Percentiles rank a stretch among this genome's conserved stretches.
Conservation (phyloP, 2,329 filamentous ascomycete species). For the Claviceps paspali region DNA sequence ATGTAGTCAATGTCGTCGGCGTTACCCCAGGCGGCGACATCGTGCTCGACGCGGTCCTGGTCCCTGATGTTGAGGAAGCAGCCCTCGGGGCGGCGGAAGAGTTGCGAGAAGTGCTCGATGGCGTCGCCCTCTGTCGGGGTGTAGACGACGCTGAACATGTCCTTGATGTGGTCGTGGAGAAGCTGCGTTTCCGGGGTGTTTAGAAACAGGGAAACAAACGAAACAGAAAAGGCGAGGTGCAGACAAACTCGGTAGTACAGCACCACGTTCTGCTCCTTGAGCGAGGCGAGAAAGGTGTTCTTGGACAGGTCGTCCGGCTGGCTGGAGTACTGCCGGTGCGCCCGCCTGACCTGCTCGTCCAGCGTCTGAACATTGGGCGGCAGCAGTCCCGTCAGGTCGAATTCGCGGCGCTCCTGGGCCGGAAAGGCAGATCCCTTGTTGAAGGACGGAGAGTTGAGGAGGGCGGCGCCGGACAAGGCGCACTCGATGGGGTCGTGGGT, state of each 20-base stretch:
- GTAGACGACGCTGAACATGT: conserved; percentile 86
- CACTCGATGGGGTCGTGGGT: conserved; percentile 21
- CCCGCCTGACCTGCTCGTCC: conserved; percentile 59
- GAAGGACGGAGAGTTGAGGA: conserved; percentile 27
- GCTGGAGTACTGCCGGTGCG: conserved; percentile 63
- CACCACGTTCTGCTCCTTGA: conserved; percentile 77
- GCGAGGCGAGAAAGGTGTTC: conserved; percentile 74
- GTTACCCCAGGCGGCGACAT: conserved; percentile 51
- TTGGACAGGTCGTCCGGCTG: conserved; percentile 54
- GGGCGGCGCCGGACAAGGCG: conserved; percentile 19
- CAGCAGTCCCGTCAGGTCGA: conserved; percentile 58
- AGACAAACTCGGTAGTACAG: conserved; percentile 54
- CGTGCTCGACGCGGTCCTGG: conserved; percentile 46
- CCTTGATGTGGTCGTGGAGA: conserved; percentile 60
- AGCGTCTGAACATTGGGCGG: conserved; percentile 59
- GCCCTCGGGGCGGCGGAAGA: conserved; percentile 67
- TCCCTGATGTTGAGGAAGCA: conserved; percentile 67
- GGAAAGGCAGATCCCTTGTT: conserved; percentile 79
- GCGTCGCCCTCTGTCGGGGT: conserved; percentile 83
- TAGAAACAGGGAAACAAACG: too few relatives aligned
- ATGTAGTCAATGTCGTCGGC: conserved; percentile 75
- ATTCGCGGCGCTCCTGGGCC: conserved; percentile 48
- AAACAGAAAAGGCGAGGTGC: too few relatives aligned
- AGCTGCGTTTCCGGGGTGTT: conserved; percentile 33
- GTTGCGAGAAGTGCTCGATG: conserved; percentile 65